phyloP scores from a whole-genome alignment of 208 protist genomes.

The Crithidia bombi region DNA sequence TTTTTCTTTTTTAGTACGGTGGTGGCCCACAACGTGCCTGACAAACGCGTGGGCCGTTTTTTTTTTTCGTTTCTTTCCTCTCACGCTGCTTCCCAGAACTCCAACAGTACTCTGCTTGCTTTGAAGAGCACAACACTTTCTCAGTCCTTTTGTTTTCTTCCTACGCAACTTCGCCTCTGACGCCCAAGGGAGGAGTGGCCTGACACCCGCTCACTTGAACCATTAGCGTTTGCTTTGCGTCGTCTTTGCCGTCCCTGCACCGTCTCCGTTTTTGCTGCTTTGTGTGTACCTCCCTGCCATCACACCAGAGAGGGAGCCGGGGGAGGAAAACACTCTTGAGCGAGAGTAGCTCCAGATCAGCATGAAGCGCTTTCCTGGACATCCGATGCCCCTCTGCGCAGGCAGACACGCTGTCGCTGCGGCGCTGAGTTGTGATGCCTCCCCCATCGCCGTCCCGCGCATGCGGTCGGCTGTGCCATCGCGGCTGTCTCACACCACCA shows the following conservation, averaged over 20 bases:
- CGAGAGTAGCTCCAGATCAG: background rate
- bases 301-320: too few relatives aligned
- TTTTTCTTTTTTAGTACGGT: too few relatives aligned
- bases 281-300: too few relatives aligned
- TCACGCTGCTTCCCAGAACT: too few relatives aligned
- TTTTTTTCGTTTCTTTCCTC: background rate
- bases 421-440: background rate
- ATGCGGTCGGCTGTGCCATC: background rate
- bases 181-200: too few relatives aligned
- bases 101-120: too few relatives aligned
- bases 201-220: too few relatives aligned
- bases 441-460: background rate
- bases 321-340: background rate
- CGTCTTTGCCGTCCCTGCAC: too few relatives aligned
- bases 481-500: background rate
- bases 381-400: background rate
- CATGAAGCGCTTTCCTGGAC: conserved; percentile 16
- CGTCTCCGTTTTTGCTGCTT: too few relatives aligned
- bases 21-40: too few relatives aligned
- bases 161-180: background rate
- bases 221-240: too few relatives aligned
- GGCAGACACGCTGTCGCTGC: background rate
- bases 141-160: conserved; percentile 7
- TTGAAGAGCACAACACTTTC: background rate
- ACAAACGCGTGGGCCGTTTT: too few relatives aligned